A percentile compares a stretch with the other conserved stretches of the same genome.
These are phyloP conservation scores for Phylloporus arenicola DNA, from an alignment of 768 basidiomycete species.

Conservation along the genomic window DNA sequence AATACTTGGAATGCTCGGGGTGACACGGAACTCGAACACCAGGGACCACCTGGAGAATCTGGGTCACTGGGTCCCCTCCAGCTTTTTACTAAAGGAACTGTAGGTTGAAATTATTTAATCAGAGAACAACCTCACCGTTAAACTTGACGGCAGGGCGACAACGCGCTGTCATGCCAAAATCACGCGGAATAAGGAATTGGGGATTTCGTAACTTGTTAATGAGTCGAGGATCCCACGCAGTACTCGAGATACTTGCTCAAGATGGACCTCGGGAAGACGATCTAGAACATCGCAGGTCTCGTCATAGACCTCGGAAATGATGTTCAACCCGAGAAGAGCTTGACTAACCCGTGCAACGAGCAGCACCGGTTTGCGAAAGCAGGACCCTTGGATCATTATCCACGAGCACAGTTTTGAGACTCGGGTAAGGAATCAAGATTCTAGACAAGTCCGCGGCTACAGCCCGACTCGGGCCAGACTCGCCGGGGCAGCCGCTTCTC, in stretches of 20 bases:
- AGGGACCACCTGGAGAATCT: no score
- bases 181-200: neutral
- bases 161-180: neutral
- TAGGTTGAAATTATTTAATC: no score
- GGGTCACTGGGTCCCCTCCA: no score
- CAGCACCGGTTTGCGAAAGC: no score
- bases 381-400: neutral
- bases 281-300: neutral
- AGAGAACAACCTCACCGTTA: neutral
- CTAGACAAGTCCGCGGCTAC: no score
- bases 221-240: neutral
- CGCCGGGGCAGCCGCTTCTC: neutral
- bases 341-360: no score
- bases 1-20: neutral
- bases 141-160: neutral
- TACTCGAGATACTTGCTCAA: neutral
- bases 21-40: no score
- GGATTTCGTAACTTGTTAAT: neutral
- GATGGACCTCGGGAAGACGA: neutral
- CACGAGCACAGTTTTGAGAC: no score
- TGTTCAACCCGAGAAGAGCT: neutral
- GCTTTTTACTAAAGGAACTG: neutral
- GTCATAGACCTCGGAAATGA: neutral
- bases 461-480: no score
- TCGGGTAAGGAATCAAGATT: no score